Base-by-base conservation (phyloP, 495 filamentous ascomycete species). In the Penicillium alfredii region DNA sequence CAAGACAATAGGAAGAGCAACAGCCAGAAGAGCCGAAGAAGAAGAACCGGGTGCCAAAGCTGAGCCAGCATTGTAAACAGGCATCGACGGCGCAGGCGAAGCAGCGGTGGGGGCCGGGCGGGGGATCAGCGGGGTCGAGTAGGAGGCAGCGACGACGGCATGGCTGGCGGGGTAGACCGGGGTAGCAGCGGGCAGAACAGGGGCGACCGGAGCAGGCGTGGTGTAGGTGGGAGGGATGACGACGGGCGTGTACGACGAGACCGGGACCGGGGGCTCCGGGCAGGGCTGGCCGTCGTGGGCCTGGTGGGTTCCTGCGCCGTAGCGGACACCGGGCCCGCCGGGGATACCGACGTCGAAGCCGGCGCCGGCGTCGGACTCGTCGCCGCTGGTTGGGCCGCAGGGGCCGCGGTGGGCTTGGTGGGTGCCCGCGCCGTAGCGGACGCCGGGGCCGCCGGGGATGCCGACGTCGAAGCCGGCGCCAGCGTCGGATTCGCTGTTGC, bases 381-480 rank as follows among this genome's bases (percentile, higher is more conserved):
- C 23, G 45, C 39, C 48, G 9, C 46, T 38, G 29, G 35, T 34
- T 22, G 51, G 41, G 21, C 43, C 46, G 17, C 50, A 57, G 25
- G 49, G 41, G 11, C 44, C 44, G 41, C 39, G 23, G 29, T 51
- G 38, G 27, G 46, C 22, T 10, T 32, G 40, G 22, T 47, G 38
- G 28, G 30, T 29, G 23, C 51, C 53, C 18, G 33, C 51, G 30
- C 45, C 46, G 33, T 31, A 45, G 25, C 44, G 40, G 28, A 48
- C 51, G 17, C 6, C 33, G 11, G 60, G 58, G 7, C 60, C 60
- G 20, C 41, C 56, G 27, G 58, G 57, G 35, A 63, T 59, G 15
- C 35, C 48, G 10, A 44, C 45, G 26, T 39, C 36, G 48, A 48
- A 56, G 36, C 56, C 44, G 22, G 45, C 45, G 15, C 53, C 63